phyloP scores from a whole-genome alignment of 208 protist species.

The Wallacemonas sp. region DNA sequence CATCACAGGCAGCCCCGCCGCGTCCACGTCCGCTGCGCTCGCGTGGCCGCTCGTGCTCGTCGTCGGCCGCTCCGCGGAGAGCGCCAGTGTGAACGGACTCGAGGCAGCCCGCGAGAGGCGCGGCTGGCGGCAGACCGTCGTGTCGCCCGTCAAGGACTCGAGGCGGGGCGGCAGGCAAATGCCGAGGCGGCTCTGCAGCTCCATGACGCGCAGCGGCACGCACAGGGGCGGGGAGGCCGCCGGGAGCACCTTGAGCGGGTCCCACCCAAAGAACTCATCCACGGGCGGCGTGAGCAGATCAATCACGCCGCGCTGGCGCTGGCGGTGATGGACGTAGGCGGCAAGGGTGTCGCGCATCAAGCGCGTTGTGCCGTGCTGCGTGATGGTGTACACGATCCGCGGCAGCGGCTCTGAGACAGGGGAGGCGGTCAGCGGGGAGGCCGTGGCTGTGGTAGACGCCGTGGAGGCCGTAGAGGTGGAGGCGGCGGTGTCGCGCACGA shows the following conservation, averaged over 20 bases:
- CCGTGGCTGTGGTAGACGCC: no score
- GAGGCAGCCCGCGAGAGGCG: neutral
- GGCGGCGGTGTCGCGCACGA: constrained; percentile 22
- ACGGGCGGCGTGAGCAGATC: constrained; percentile 25
- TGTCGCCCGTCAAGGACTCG: neutral
- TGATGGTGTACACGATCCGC: constrained; percentile 32
- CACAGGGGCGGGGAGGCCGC: neutral
- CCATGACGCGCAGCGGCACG: constrained; percentile 27
- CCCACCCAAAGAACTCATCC: constrained; percentile 22
- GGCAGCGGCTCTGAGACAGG: neutral
- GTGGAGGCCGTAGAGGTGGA: no score
- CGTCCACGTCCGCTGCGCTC: neutral
- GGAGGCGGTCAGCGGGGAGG: no score
- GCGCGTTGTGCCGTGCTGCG: constrained; percentile 27
- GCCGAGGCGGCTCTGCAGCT: constrained; percentile 16
- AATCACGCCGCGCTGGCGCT: constrained; percentile 16
- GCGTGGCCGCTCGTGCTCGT: neutral
- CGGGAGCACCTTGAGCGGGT: constrained; percentile 15
- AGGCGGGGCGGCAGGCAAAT: constrained; percentile 1
- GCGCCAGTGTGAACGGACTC: constrained; percentile 8
- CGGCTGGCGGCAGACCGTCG: neutral
- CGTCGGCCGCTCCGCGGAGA: neutral
- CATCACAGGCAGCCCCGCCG: neutral
- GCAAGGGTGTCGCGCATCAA: constrained; percentile 2
- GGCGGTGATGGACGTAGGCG: constrained; percentile 19